These are phyloP conservation scores for Colletotrichum sp. DNA, from an alignment of 2,329 filamentous ascomycete genomes.

Conservation along the genomic window DNA sequence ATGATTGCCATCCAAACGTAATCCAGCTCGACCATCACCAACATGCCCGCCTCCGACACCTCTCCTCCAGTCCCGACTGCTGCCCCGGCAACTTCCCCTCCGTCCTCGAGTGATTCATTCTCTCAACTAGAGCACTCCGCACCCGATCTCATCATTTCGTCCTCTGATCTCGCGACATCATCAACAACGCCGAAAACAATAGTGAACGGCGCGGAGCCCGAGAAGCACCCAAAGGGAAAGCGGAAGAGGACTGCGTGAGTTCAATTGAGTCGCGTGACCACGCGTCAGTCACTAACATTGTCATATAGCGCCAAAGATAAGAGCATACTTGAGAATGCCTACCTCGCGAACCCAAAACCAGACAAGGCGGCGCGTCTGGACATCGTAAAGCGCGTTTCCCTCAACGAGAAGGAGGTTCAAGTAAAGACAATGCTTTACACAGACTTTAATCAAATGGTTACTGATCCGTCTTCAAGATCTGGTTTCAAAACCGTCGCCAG, in stretches of 20 bases:
- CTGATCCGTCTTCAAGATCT: conserved; percentile 68
- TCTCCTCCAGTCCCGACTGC: neutral
- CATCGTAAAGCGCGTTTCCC: conserved; percentile 83
- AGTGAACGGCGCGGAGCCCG: conserved; percentile 25
- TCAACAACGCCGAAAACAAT: neutral
- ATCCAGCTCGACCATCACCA: neutral
- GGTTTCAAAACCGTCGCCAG: conserved; percentile 96
- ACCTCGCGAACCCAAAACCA: conserved; percentile 84
- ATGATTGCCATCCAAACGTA: neutral
- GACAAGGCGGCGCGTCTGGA: conserved; percentile 86
- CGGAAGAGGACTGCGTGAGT: conserved; percentile 69
- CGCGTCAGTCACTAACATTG: neutral
- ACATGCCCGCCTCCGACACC: conserved; percentile 5
- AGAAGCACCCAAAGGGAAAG: conserved; percentile 63
- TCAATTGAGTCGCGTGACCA: neutral
- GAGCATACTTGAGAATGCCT: conserved; percentile 84
- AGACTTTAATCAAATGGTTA: neutral
- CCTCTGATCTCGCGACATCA: neutral
- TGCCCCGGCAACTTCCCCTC: neutral
- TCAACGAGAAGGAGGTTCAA: conserved; percentile 97
- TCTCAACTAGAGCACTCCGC: neutral
- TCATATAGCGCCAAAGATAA: conserved; percentile 80
- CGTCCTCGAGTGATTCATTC: neutral
- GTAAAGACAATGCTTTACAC: conserved; percentile 49
- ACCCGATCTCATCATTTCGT: neutral